Percentiles rank a stretch among this genome's conserved stretches.
Evolutionary conservation across 192 early-diverging fungal species (phyloP).

Genomic region (Coemansia brasiliensis): DNA sequence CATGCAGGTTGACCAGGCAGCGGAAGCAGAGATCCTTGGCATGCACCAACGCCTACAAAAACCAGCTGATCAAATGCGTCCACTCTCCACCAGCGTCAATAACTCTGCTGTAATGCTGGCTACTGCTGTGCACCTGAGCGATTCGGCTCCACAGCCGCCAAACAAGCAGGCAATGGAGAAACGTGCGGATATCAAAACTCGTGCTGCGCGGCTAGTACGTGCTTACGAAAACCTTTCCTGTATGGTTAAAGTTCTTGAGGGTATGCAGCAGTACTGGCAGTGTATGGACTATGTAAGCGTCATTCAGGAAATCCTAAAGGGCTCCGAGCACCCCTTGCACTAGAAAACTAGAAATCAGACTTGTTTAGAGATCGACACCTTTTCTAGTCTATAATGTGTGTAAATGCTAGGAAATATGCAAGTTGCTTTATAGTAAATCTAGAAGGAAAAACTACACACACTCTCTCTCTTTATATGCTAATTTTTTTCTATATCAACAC

Average conservation of each 20-base stretch:
- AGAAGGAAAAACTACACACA: too few species aligned
- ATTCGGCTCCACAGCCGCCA: constrained; percentile 20
- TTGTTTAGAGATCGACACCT: background rate
- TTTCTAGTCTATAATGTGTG: background rate
- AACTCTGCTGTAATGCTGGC: constrained; percentile 48
- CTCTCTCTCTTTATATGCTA: too few species aligned
- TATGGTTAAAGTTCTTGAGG: constrained; percentile 55
- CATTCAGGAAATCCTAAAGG: constrained; percentile 45
- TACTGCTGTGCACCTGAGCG: constrained; percentile 32
- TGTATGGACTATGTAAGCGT: constrained; percentile 54
- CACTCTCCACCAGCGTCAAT: constrained; percentile 46
- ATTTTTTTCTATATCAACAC: too few species aligned
- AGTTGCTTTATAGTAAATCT: too few species aligned
- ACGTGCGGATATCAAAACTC: constrained; percentile 30
- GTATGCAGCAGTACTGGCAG: constrained; percentile 58
- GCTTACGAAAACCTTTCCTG: constrained; percentile 55
- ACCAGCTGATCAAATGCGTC: constrained; percentile 37
- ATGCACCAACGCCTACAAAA: constrained; percentile 10
- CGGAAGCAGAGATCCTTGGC: constrained; percentile 2
- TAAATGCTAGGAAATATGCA: background rate
- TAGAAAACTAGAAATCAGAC: constrained; percentile 6
- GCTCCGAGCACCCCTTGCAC: constrained; percentile 44
- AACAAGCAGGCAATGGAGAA: constrained; percentile 13
- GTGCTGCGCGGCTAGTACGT: constrained; percentile 32
- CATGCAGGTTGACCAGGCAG: constrained; percentile 6